Base-by-base conservation (phyloP, 768 basidiomycete genomes). In the Mycena indigotica region DNA sequence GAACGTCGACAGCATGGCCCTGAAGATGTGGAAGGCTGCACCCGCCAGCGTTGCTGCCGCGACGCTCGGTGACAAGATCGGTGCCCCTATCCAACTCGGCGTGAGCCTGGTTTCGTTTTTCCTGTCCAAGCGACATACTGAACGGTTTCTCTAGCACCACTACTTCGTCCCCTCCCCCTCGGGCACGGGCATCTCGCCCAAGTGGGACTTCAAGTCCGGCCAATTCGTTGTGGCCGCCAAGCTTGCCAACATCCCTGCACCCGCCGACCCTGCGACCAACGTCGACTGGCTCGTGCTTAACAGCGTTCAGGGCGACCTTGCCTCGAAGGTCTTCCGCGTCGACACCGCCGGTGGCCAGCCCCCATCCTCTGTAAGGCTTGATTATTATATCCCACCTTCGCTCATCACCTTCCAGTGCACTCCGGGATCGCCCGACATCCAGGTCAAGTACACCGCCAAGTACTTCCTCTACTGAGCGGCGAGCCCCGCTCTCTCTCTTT, bases 251-350 rank as follows among this genome's bases (percentile, higher is more conserved):
- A 72, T 69, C 52, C 58, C 68, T 29, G 61, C 71, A 25, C 73
- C 68, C 17, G 62, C 67, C 13, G 53, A 58, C 25, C 41, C 66
- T 32, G 51, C 57, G 2, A 50, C 48, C 29, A 71, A 80, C 58
- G 69, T 81, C 25, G 73, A 79, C 52, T 78, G 75, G 74, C 66
- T 80, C n/a, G 62, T 70, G 65, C 62, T 83, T 12, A 71, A 65
- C 26, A 68, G 56, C 40, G 64, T 73, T 12, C 19, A 71, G n/a
- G 80, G 79, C 5, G 60, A 66, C 5, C 66, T 79, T 4, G 77
- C 78, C 1, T 69, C 60, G 48, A 55, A 65, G 40, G 68, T 78
- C 5, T 81, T 71, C 70, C 69, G 81, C 30, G 57, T 76, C 16
- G 65, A 76, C 55, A 63, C 61, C 30, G 61, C 59, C 52, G 17